A percentile compares a stretch with the other conserved stretches of the same genome.
phyloP scores from a whole-genome alignment of 1,139 yeast species.

The Candida labiduridarum region DNA sequence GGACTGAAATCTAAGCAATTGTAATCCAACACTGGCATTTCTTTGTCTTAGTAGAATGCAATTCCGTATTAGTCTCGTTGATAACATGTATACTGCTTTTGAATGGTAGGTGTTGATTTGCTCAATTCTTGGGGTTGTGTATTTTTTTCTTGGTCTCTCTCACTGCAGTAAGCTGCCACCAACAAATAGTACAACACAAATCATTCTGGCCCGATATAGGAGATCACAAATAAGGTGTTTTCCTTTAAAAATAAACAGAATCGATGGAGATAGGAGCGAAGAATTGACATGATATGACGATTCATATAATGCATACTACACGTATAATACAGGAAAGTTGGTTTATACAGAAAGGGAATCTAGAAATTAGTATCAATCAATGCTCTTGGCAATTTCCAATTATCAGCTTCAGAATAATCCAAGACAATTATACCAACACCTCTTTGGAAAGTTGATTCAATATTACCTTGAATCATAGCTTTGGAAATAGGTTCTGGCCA shows the following conservation, averaged over 20 bases:
- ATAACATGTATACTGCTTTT: neutral
- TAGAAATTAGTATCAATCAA: slow-evolving; percentile 61
- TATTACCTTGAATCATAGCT: slow-evolving; percentile 49
- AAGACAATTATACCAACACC: slow-evolving; percentile 64
- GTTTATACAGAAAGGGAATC: neutral
- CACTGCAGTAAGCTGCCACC: neutral
- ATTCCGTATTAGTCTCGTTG: slow-evolving; percentile 2
- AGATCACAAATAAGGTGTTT: too few species aligned
- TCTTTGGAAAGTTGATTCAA: slow-evolving; percentile 52
- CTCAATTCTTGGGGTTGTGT: neutral
- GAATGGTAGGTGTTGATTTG: neutral
- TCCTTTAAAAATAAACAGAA: too few species aligned
- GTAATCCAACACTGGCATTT: neutral
- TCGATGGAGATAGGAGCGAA: neutral
- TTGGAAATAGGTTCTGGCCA: slow-evolving; percentile 75
- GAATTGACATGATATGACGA: too few species aligned
- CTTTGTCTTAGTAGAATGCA: neutral
- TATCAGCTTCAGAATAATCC: slow-evolving; percentile 66
- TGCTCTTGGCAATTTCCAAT: slow-evolving; percentile 59
- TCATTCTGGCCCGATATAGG: too few species aligned
- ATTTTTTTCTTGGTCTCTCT: neutral
- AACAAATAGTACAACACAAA: neutral
- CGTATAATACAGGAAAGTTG: neutral
- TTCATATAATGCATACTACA: neutral
- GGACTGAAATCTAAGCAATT: slow-evolving; percentile 12